These are phyloP conservation scores for Rosa rugosa DNA, from an alignment of 306 rosid genomes.

Conservation along the genomic window DNA sequence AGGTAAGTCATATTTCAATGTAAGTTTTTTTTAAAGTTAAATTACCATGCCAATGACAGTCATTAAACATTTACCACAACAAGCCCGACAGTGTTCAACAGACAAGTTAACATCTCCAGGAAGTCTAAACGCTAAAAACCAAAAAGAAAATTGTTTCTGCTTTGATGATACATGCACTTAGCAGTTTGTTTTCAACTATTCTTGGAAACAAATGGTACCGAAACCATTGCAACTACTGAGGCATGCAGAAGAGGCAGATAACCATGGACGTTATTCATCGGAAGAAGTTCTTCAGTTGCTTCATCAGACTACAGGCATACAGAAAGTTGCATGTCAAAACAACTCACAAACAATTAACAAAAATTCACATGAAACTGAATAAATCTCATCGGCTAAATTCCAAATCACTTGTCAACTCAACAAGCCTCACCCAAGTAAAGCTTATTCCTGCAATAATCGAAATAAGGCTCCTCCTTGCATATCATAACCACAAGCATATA, in stretches of 20 bases:
- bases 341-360: neutral
- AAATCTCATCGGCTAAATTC: neutral
- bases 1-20: neutral
- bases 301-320: constrained; percentile 19
- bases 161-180: constrained; percentile 13
- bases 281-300: constrained; percentile 21
- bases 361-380: neutral
- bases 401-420: neutral
- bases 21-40: neutral
- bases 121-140: constrained; percentile 15
- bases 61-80: constrained; percentile 18
- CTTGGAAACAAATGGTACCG: constrained; percentile 25
- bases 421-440: neutral
- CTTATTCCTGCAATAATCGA: neutral
- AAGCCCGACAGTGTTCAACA: constrained; percentile 2
- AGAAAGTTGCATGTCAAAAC: constrained; percentile 23
- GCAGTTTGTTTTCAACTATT: constrained; percentile 11
- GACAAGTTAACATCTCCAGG: neutral
- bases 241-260: constrained; percentile 23
- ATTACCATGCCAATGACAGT: neutral
- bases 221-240: constrained; percentile 29
- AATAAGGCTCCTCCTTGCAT: constrained; percentile 5
- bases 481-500: neutral
- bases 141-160: constrained; percentile 23
- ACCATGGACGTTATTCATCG: constrained; percentile 27